A percentile compares a stretch with the other conserved stretches of the same genome.
Conservation (phyloP, 1,139 yeast species). For the Saccharomyces uvarum region DNA sequence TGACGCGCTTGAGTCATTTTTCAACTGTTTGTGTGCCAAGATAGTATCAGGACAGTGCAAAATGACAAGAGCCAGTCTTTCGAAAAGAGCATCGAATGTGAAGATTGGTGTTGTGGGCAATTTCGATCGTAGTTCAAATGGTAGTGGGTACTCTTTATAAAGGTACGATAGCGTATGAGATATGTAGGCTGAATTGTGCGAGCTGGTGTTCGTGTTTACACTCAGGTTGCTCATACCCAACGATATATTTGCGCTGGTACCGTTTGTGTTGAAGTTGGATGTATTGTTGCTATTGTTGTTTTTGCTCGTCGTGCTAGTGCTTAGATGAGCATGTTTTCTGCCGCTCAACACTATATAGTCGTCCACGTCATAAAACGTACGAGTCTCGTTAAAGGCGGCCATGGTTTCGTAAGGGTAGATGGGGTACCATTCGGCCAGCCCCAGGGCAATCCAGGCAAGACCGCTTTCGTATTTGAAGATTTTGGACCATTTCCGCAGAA, state of each 20-base stretch:
- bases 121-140: constrained; percentile 15
- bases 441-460: constrained; percentile 79
- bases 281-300: constrained; percentile 1
- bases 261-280: not conserved
- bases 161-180: constrained; percentile 13
- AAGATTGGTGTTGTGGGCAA: constrained; percentile 18
- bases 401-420: constrained; percentile 26
- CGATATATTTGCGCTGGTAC: not conserved
- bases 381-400: constrained; percentile 2
- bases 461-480: constrained; percentile 74
- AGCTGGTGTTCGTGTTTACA: not conserved
- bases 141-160: constrained; percentile 28
- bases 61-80: constrained; percentile 65
- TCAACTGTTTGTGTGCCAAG: constrained; percentile 19
- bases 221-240: not conserved
- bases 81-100: constrained; percentile 59
- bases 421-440: constrained; percentile 80
- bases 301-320: constrained; percentile 3
- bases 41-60: constrained; percentile 57
- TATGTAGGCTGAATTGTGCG: not conserved
- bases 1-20: constrained; percentile 9
- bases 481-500: constrained; percentile 71
- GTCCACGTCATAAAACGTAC: constrained; percentile 13
- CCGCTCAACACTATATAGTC: constrained; percentile 22
- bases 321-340: constrained; percentile 18